Conservation (phyloP, 345 rosid species). For the Citrus maxima region DNA sequence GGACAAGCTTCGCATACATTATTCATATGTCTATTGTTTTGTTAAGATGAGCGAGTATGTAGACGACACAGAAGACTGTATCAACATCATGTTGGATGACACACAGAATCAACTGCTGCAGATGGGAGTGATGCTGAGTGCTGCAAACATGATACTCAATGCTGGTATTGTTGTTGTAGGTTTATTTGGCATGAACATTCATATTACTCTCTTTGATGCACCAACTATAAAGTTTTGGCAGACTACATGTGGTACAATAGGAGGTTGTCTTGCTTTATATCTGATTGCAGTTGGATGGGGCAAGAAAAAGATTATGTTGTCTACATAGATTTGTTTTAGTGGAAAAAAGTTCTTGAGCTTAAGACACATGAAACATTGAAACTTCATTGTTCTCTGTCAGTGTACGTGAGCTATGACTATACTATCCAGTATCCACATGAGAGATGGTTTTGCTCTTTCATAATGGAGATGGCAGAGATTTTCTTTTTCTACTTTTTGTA, state of each 20-base stretch:
- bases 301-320: slow-evolving; percentile 35
- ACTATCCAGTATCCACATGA: neutral
- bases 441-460: neutral
- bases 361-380: neutral
- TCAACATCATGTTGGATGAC: slow-evolving; percentile 60
- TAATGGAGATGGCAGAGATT: too few relatives aligned
- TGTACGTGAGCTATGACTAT: too few relatives aligned
- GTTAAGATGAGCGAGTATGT: slow-evolving; percentile 50
- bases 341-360: neutral
- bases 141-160: slow-evolving; percentile 43
- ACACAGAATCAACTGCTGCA: slow-evolving; percentile 47
- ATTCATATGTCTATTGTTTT: neutral
- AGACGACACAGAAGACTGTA: slow-evolving; percentile 51
- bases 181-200: slow-evolving; percentile 51
- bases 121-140: slow-evolving; percentile 52
- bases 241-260: slow-evolving; percentile 27
- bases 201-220: slow-evolving; percentile 27
- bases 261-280: slow-evolving; percentile 32
- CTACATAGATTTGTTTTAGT: slow-evolving; percentile 19
- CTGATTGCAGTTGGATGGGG: slow-evolving; percentile 41
- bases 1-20: neutral
- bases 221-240: slow-evolving; percentile 34
- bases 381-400: too few relatives aligned
- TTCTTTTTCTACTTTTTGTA: too few relatives aligned
- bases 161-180: slow-evolving; percentile 48